phyloP scores from a whole-genome alignment of 1,284 basidiomycete genomes.

The Sporisorium exsertum region DNA sequence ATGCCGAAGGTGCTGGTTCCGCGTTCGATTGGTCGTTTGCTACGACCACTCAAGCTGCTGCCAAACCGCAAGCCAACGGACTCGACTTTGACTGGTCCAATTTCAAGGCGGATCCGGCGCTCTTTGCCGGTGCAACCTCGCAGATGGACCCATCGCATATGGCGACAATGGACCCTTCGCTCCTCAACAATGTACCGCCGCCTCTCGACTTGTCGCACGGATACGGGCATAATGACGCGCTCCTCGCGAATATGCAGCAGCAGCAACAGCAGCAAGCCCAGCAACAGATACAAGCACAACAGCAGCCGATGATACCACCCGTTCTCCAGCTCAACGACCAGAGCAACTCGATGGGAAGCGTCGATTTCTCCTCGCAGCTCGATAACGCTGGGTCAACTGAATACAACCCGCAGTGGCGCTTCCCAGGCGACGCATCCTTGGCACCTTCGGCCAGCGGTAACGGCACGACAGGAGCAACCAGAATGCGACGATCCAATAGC shows the following conservation, averaged over 20 bases:
- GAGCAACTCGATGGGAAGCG: constrained; percentile 19
- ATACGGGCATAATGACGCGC: constrained; percentile 6
- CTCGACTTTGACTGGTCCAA: constrained; percentile 29
- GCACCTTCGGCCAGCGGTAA: not conserved
- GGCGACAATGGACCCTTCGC: constrained; percentile 46
- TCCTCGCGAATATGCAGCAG: constrained; percentile 26
- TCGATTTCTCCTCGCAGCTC: constrained; percentile 23
- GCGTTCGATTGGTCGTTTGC: constrained; percentile 48
- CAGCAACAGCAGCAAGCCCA: constrained; percentile 24
- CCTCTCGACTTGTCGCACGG: constrained; percentile 17
- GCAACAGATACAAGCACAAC: constrained; percentile 17
- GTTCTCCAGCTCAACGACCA: constrained; percentile 41
- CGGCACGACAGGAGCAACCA: constrained; percentile 7
- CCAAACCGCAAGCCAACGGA: constrained; percentile 11
- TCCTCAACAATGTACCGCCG: constrained; percentile 21
- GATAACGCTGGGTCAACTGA: constrained; percentile 18
- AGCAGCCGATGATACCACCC: constrained; percentile 33
- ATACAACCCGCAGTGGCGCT: constrained; percentile 47
- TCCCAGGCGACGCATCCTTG: constrained; percentile 24
- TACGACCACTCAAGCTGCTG: constrained; percentile 15
- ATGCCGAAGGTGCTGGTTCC: constrained; percentile 14
- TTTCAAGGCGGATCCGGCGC: constrained; percentile 19
- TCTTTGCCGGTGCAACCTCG: constrained; percentile 2
- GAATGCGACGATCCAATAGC: constrained; percentile 38
- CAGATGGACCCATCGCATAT: constrained; percentile 27